Evolutionary conservation across 352 stramenopile genomes (phyloP).

Genomic region (Globisporangium cederbergense): DNA sequence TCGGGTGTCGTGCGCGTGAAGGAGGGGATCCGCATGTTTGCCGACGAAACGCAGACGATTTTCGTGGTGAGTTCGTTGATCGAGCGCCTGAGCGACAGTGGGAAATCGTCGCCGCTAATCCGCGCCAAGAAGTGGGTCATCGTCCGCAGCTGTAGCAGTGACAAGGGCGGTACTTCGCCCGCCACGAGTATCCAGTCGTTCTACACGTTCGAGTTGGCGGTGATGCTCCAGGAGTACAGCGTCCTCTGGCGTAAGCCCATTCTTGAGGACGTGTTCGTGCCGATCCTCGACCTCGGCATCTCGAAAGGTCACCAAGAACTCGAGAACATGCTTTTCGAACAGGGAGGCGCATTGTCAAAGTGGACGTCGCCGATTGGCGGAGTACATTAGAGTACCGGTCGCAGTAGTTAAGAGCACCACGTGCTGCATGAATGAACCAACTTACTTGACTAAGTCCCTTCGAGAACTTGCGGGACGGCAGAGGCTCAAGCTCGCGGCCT

Average conservation of each 20-base stretch:
- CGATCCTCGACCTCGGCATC: background rate
- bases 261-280: background rate
- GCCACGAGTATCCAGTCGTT: background rate
- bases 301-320: background rate
- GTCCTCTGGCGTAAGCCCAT: background rate
- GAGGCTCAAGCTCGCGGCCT: too few relatives aligned
- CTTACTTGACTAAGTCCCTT: too few relatives aligned
- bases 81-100: background rate
- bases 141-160: background rate
- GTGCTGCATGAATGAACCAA: too few relatives aligned
- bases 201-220: background rate
- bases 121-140: constrained; percentile 3
- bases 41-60: background rate
- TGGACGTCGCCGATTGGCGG: background rate
- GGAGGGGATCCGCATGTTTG: background rate
- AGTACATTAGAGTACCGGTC: background rate
- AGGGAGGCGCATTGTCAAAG: background rate
- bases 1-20: background rate
- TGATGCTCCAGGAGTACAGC: background rate
- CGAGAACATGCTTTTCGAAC: background rate
- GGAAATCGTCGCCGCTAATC: background rate
- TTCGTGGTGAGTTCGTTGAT: background rate
- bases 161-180: background rate
- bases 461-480: too few relatives aligned
- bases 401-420: too few relatives aligned